Evolutionary conservation across 1,284 basidiomycete species (phyloP).

Genomic region (Thelephora terrestris): DNA sequence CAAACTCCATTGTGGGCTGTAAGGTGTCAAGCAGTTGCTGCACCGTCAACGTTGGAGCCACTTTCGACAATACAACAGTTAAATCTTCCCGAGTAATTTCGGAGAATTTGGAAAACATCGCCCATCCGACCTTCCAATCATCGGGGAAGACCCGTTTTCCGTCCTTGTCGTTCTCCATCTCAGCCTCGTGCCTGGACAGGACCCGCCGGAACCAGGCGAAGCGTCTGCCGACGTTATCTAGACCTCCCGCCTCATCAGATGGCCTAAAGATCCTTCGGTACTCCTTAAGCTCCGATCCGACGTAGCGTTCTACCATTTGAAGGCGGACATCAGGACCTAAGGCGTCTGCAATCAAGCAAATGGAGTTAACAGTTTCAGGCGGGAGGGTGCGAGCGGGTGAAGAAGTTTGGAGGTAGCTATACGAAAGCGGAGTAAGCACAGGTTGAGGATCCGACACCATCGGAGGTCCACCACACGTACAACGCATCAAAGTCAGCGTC

Average conservation of each 20-base stretch:
- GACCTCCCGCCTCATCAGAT: conserved; percentile 88
- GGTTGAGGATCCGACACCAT: not conserved
- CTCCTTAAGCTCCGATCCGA: conserved; percentile 86
- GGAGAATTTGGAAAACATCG: conserved; percentile 72
- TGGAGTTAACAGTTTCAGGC: conserved; percentile 57
- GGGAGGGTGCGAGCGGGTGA: conserved; percentile 47
- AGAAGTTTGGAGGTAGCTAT: conserved; percentile 72
- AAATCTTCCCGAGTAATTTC: conserved; percentile 84
- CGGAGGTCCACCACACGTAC: conserved; percentile 36
- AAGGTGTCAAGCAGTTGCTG: conserved; percentile 75
- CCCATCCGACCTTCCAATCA: conserved; percentile 77
- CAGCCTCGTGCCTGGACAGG: conserved; percentile 82
- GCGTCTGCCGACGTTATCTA: conserved; percentile 90
- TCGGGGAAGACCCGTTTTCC: conserved; percentile 60
- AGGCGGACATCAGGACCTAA: conserved; percentile 74
- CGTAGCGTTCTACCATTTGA: conserved; percentile 84
- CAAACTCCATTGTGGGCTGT: conserved; percentile 81
- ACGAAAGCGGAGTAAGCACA: not conserved
- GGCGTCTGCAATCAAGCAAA: conserved; percentile 79
- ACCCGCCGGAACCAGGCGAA: conserved; percentile 96
- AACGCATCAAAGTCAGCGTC: conserved; percentile 86
- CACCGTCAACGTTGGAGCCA: conserved; percentile 64
- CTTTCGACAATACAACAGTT: conserved; percentile 54
- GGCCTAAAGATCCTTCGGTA: conserved; percentile 94
- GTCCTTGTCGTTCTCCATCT: conserved; percentile 41